Conservation (phyloP, 2,329 filamentous ascomycete genomes). For the Diaporthe capsici region DNA sequence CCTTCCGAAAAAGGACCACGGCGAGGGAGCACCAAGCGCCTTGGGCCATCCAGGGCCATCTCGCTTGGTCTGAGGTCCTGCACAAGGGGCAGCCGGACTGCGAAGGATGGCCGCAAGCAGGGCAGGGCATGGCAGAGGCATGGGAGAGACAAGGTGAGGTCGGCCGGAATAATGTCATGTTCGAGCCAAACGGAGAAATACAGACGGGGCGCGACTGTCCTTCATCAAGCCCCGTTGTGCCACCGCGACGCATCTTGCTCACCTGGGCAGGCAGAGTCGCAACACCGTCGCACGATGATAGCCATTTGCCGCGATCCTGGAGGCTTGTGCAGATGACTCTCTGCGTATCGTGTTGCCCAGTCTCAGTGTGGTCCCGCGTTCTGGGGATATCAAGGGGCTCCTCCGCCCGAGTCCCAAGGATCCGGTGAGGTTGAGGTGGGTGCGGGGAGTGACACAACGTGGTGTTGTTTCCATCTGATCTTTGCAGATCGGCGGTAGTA, state of each 20-base stretch:
- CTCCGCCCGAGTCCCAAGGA: constrained; percentile 25
- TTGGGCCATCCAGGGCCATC: constrained; percentile 34
- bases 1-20: constrained; percentile 32
- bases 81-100: constrained; percentile 22
- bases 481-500: constrained; percentile 30
- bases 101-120: not conserved
- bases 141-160: constrained; percentile 26
- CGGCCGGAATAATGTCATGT: constrained; percentile 28
- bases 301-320: not conserved
- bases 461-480: constrained; percentile 32
- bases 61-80: constrained; percentile 41
- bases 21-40: constrained; percentile 24
- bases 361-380: not conserved
- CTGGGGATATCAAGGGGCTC: constrained; percentile 5
- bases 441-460: constrained; percentile 22
- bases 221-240: constrained; percentile 34
- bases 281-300: constrained; percentile 30
- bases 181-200: constrained; percentile 9
- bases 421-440: not conserved
- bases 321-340: not conserved
- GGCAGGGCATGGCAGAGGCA: constrained; percentile 10
- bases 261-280: constrained; percentile 6
- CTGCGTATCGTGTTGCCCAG: constrained; percentile 11
- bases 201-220: constrained; percentile 19
- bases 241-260: not conserved